Evolutionary conservation across 768 basidiomycete genomes (phyloP), one percentile per base, ranked within the genome.

Genomic region (Leccinum truebloodii): DNA sequence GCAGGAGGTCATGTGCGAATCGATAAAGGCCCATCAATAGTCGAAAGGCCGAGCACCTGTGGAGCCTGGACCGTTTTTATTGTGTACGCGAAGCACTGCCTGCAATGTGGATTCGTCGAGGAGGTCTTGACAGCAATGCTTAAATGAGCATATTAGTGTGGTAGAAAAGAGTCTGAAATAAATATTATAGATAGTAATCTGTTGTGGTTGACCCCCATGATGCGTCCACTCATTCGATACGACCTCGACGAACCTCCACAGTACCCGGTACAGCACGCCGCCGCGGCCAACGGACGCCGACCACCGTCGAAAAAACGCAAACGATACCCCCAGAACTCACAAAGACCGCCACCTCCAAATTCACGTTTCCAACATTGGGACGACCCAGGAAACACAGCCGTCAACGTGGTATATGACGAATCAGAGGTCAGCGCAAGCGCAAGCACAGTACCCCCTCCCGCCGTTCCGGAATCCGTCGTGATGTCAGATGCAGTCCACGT

Each of bases 271-370:
- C 49, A 9, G 3, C 56, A 41, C 34, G 56, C 0, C 10, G 9
- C 18, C 5, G n/a, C 44, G 10, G 30, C 30, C 59, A 58, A 52
- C 63, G 37, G 39, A 6, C 55, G 32, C 50, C 61, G 48, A 26
- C 78, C 80, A 7, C 81, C 81, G 13, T 58, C 77, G 14, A 89
- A 88, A 76, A 89, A 83, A 71, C 82, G 83, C 55, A 75, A 77
- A 67, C 65, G 68, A 59, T 58, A 67, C 20, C 59, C 70, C 55
- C 66, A 71, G 48, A 71, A 55, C 39, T 12, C 55, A 26, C 61
- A 51, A 9, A 54, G 35, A 14, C 5, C 54, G 37, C 22, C 28
- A 65, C n/a, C 65, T 63, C 46, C 35, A 20, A 67, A 55, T 56
- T 49, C 57, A 39, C 34, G 61, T 10, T 24, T 70, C 16, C 79